phyloP scores from a whole-genome alignment of 371 early-diverging fungal genomes.

The Rhizopus arrhizus region DNA sequence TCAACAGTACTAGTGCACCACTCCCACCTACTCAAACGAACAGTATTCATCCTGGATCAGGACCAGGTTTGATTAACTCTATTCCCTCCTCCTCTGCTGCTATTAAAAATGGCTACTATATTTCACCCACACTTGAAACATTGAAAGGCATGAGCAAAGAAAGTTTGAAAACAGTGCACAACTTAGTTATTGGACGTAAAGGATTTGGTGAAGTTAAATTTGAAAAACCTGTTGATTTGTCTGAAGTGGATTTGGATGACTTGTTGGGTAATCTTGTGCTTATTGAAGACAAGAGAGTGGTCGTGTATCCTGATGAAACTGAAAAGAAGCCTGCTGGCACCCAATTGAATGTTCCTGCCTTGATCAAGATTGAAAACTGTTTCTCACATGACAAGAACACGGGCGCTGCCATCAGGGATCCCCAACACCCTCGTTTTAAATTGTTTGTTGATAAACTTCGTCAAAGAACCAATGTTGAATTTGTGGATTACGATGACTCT shows the following conservation, averaged over 20 bases:
- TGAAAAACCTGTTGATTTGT: constrained; percentile 81
- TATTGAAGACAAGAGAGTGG: constrained; percentile 68
- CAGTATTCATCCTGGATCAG: neutral
- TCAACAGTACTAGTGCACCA: constrained; percentile 1
- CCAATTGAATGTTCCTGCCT: constrained; percentile 88
- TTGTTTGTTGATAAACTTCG: constrained; percentile 72
- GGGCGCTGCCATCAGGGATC: constrained; percentile 66
- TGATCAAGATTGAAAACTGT: constrained; percentile 77
- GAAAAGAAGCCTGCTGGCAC: constrained; percentile 80
- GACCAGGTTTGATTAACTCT: neutral
- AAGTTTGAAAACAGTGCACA: constrained; percentile 70
- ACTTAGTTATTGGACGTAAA: constrained; percentile 73
- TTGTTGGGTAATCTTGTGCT: constrained; percentile 83
- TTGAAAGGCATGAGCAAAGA: constrained; percentile 55
- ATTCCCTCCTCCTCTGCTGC: constrained; percentile 9
- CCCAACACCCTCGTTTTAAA: constrained; percentile 70
- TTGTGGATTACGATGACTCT: constrained; percentile 70
- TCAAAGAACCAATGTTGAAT: constrained; percentile 69
- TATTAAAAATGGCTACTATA: constrained; percentile 37
- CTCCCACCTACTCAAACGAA: constrained; percentile 5
- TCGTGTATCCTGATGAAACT: constrained; percentile 82
- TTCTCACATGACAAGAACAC: constrained; percentile 82
- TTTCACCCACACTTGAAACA: constrained; percentile 40
- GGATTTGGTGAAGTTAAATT: constrained; percentile 81
- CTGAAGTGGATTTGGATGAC: constrained; percentile 61